Conservation (phyloP, 2,329 filamentous ascomycete genomes). For the Kalmusia sp. region DNA sequence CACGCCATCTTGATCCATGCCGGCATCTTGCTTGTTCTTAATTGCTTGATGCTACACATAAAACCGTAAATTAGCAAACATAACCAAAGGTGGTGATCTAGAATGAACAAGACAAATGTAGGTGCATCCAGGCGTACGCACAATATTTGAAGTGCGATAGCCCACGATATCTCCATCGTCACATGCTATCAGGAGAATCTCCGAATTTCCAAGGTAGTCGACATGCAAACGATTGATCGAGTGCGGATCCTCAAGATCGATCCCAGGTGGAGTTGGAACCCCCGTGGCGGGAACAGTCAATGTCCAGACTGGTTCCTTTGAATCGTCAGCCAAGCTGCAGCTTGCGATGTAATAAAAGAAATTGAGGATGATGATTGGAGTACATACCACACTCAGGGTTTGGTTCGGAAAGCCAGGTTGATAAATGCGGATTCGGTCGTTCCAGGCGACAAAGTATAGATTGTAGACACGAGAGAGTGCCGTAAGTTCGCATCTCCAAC, state of each 20-base stretch:
- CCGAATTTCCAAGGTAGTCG: constrained; percentile 53
- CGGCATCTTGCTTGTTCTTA: constrained; percentile 11
- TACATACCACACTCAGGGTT: constrained; percentile 42
- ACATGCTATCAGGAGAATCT: constrained; percentile 60
- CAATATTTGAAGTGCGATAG: constrained; percentile 43
- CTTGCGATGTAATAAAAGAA: too few relatives aligned
- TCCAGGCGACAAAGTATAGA: constrained; percentile 57
- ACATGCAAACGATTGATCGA: constrained; percentile 54
- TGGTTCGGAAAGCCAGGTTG: constrained; percentile 54
- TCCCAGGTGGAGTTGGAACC: constrained; percentile 8
- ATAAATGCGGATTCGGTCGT: constrained; percentile 50
- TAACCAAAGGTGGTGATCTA: too few relatives aligned
- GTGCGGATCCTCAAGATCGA: constrained; percentile 50
- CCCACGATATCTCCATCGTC: constrained; percentile 63
- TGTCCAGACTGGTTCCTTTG: not conserved
- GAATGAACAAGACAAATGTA: too few relatives aligned
- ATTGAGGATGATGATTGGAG: constrained; percentile 42
- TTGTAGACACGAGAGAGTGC: constrained; percentile 55
- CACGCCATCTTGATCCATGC: constrained; percentile 13
- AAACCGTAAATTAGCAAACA: not conserved
- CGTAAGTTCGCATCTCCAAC: constrained; percentile 55
- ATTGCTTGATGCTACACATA: constrained; percentile 20
- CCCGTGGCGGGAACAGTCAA: not conserved
- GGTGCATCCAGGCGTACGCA: constrained; percentile 10
- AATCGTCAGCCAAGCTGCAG: constrained; percentile 1